Evolutionary conservation across 2,329 filamentous ascomycete species (phyloP), one percentile per base, ranked within the genome.

Genomic region (Parastagonospora nodorum): DNA sequence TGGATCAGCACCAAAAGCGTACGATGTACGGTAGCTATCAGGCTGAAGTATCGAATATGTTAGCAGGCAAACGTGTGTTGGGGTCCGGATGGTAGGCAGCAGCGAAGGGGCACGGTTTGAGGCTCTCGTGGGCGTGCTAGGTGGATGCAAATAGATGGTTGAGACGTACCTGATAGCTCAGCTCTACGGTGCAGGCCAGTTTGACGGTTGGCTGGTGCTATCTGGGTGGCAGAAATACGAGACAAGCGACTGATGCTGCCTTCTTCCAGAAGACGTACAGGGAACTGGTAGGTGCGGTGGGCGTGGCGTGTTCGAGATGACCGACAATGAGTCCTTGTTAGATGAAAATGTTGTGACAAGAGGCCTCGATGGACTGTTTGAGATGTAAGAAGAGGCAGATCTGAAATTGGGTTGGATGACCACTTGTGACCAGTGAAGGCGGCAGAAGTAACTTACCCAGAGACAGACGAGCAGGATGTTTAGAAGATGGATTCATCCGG

Each of bases 401-500:
- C 58, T 51, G 61, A 58, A 59, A 50, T 58, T 45, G 58, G 56
- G 56, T 51, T 53, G 53, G 58, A 61, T 56, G 48, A 62, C 50
- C 45, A 24, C 68, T 64, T 68, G 68, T 68, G 63, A 69, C 67
- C 61, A 59, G 54, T 29, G 55, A 57, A 60, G 54, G 45, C 52
- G 58, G 62, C 55, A 57, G 53, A 59, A 60, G 57, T 60, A 61
- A 64, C 16, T 60, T 60, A 55, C 61, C 53, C 60, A 68, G 60
- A 71, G 67, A 71, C 66, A 70, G 64, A 63, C 61, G 60, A 66
- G 61, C 52, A 55, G 56, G 59, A 57, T 71, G 53, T 61, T 69
- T 60, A 63, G 60, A 58, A 63, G 60, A 50, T 61, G 57, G 68
- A 72, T 69, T 72, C 69, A 72, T 72, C 58, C 70, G 68, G 68